phyloP scores from a whole-genome alignment of 148 eudicot species.

The Gaultheria prostrata region DNA sequence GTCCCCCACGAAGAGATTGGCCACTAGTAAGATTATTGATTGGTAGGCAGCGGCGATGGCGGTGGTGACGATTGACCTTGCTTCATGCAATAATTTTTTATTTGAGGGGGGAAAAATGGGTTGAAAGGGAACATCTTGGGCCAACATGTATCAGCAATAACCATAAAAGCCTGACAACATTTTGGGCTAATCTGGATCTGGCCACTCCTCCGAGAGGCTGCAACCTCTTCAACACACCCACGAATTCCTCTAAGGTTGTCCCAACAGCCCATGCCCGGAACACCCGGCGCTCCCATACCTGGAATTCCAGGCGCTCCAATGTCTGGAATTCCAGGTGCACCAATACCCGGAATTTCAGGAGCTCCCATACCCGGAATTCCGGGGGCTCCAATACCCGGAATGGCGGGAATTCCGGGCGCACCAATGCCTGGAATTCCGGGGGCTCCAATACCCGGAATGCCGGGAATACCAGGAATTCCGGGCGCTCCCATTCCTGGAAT shows the following conservation, averaged over 20 bases:
- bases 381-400: background rate
- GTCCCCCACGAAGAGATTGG: background rate
- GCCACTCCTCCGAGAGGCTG: background rate
- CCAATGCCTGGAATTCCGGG: background rate
- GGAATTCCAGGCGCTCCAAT: background rate
- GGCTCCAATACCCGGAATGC: background rate
- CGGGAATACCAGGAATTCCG: too few relatives aligned
- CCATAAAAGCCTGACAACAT: background rate
- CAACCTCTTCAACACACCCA: background rate
- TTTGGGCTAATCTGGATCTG: background rate
- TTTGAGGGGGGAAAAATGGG: background rate
- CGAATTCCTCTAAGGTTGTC: background rate
- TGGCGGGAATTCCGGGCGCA: background rate
- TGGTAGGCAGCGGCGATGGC: background rate
- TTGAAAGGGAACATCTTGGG: slow-evolving; percentile 7
- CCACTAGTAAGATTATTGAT: background rate
- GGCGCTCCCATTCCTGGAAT: background rate
- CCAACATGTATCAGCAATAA: background rate
- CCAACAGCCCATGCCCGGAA: background rate
- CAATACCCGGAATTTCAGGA: background rate
- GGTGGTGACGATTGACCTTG: background rate
- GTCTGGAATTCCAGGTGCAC: background rate
- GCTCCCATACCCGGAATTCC: background rate
- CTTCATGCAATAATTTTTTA: background rate
- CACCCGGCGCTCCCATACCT: background rate